Conservation (phyloP, 139 green algal genomes). For the Gonium pectorale region DNA sequence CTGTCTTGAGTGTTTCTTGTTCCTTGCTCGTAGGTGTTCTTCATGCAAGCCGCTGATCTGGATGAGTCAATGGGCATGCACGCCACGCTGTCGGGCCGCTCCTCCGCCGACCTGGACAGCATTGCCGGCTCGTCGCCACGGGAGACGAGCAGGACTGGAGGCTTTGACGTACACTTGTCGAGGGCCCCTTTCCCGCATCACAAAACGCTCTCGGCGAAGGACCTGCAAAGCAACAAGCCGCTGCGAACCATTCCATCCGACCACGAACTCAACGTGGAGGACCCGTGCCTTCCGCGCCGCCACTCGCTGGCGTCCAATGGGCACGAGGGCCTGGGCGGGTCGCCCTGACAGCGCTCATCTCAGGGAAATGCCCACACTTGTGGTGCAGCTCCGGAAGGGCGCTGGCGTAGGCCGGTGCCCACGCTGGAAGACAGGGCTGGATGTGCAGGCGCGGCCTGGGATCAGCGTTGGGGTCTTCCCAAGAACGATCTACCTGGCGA, state of each 20-base stretch:
- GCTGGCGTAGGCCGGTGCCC: too few relatives aligned
- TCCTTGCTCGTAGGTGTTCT: conserved; percentile 50
- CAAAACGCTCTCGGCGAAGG: conserved; percentile 15
- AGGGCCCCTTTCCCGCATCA: neutral
- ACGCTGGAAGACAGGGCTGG: too few relatives aligned
- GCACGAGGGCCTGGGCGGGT: too few relatives aligned
- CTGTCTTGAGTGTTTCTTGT: too few relatives aligned
- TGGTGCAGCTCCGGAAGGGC: too few relatives aligned
- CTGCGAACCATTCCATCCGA: conserved; percentile 40
- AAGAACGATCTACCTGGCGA: too few relatives aligned
- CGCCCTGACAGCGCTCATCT: too few relatives aligned
- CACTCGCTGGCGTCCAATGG: too few relatives aligned
- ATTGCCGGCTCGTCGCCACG: conserved; percentile 1
- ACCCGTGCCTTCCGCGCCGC: neutral
- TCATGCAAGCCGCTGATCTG: conserved; percentile 48
- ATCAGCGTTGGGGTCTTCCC: too few relatives aligned
- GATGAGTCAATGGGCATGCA: conserved; percentile 53
- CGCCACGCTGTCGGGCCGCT: conserved; percentile 10
- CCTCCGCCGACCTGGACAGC: conserved; percentile 30
- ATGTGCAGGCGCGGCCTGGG: too few relatives aligned
- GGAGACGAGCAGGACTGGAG: neutral
- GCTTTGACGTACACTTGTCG: neutral
- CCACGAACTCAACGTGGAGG: conserved; percentile 9
- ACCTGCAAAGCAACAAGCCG: conserved; percentile 42
- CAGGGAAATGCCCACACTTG: too few relatives aligned